phyloP scores from a whole-genome alignment of 345 rosid species.

The Triadica sebifera region DNA sequence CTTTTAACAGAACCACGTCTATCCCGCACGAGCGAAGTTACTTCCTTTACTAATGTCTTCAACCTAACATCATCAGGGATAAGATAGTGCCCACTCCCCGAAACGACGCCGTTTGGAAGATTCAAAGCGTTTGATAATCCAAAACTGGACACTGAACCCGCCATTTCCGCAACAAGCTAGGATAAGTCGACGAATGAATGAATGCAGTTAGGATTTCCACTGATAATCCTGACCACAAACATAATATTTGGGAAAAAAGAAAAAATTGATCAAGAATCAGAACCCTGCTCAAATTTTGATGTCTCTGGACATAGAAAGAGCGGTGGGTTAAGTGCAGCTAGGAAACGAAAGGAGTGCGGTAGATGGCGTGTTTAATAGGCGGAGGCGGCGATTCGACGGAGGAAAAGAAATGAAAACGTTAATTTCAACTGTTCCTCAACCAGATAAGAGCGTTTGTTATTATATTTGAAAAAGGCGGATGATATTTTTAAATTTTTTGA shows the following conservation, averaged over 20 bases:
- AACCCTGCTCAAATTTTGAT: not conserved
- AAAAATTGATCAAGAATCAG: not conserved
- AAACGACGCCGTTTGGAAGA: conserved; percentile 27
- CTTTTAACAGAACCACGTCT: conserved; percentile 10
- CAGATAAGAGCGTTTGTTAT: too few species aligned
- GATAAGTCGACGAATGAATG: conserved; percentile 34
- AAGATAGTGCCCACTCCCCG: not conserved
- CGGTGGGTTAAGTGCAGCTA: not conserved
- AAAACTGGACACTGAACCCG: conserved; percentile 30
- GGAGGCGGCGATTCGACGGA: not conserved
- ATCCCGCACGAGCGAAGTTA: not conserved
- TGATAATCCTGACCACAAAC: too few species aligned
- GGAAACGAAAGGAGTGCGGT: not conserved
- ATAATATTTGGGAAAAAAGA: not conserved
- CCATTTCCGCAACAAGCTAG: conserved; percentile 33
- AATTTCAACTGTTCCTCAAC: not conserved
- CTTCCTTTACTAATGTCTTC: not conserved
- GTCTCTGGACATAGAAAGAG: not conserved
- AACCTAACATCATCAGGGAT: not conserved
- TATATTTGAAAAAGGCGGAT: too few species aligned
- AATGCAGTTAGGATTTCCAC: too few species aligned
- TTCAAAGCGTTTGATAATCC: conserved; percentile 13
- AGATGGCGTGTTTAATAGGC: not conserved
- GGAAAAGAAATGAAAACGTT: not conserved
- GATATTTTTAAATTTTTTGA: too few species aligned